Conservation (phyloP, 1,284 basidiomycete genomes). For the Peniophora sp. region DNA sequence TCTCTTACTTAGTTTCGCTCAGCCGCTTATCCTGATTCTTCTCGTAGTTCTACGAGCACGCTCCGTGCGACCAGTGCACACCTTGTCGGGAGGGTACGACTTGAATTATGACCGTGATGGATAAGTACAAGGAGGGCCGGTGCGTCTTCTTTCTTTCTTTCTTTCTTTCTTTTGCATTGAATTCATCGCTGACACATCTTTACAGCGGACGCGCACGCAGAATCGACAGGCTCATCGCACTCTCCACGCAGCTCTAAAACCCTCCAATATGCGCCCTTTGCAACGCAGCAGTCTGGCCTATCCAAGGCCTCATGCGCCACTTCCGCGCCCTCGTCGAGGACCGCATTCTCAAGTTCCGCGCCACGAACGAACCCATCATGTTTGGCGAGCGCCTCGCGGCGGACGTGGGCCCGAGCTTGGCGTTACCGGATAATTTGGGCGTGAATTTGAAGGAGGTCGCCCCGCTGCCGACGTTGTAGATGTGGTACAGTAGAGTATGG, state of each 20-base stretch:
- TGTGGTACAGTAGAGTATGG: no score
- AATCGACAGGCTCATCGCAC: constrained; percentile 94
- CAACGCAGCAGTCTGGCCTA: constrained; percentile 97
- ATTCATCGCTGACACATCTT: constrained; percentile 49
- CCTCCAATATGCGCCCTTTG: constrained; percentile 95
- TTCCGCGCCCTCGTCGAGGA: constrained; percentile 93
- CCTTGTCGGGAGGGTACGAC: constrained; percentile 95
- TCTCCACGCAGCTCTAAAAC: constrained; percentile 95
- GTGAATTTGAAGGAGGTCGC: constrained; percentile 28
- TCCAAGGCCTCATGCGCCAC: constrained; percentile 93
- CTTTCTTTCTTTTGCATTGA: no score
- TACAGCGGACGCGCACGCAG: constrained; percentile 69
- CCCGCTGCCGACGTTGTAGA: constrained; percentile 2
- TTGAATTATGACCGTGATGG: constrained; percentile 99
- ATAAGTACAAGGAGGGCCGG: constrained; percentile 83
- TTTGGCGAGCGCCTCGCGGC: constrained; percentile 81
- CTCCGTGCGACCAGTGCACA: constrained; percentile 97
- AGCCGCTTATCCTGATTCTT: neutral
- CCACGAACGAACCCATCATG: constrained; percentile 74
- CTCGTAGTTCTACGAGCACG: constrained; percentile 89
- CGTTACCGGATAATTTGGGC: constrained; percentile 80
- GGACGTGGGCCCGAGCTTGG: constrained; percentile 66
- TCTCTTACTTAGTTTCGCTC: neutral
- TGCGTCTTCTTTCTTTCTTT: no score
- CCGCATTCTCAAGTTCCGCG: constrained; percentile 77